These are phyloP conservation scores for Fusarium siculi DNA, from an alignment of 2,329 filamentous ascomycete species.

Conservation along the genomic window DNA sequence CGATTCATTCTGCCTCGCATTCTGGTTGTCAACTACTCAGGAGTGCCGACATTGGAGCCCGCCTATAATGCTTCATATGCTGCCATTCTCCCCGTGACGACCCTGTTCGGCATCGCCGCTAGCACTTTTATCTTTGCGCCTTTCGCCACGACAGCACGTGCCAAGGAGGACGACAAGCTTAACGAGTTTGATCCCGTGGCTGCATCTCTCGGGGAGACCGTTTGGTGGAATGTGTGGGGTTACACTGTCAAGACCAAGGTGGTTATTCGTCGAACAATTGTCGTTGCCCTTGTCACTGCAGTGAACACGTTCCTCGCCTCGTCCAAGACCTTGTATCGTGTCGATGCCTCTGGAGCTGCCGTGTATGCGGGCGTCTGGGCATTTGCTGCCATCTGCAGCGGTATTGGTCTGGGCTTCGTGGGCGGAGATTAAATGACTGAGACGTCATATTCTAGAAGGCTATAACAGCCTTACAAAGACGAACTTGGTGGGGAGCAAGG, in stretches of 20 bases:
- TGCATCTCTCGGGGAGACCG: constrained; percentile 74
- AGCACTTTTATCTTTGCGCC: constrained; percentile 82
- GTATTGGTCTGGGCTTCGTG: constrained; percentile 64
- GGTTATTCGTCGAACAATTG: constrained; percentile 71
- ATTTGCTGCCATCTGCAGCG: constrained; percentile 69
- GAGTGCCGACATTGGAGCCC: constrained; percentile 73
- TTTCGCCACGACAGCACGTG: constrained; percentile 64
- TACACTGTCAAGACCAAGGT: constrained; percentile 71
- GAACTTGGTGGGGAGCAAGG: neutral
- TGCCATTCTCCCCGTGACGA: constrained; percentile 68
- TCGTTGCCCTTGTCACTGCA: constrained; percentile 67
- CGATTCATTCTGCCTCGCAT: constrained; percentile 75
- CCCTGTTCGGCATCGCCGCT: constrained; percentile 74
- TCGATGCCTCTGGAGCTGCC: constrained; percentile 75
- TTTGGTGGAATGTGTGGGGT: constrained; percentile 79
- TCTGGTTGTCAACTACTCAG: constrained; percentile 80
- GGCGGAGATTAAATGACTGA: constrained; percentile 52
- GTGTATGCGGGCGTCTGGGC: constrained; percentile 82
- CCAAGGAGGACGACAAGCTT: constrained; percentile 59
- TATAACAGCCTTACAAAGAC: constrained; percentile 30
- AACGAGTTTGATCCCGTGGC: constrained; percentile 70
- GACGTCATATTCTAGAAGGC: constrained; percentile 5
- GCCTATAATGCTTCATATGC: constrained; percentile 73
- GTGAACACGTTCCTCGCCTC: constrained; percentile 72
- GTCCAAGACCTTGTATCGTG: constrained; percentile 73